phyloP scores from a whole-genome alignment of 2,329 filamentous ascomycete species.

The Neoscytalidium dimidiatum region DNA sequence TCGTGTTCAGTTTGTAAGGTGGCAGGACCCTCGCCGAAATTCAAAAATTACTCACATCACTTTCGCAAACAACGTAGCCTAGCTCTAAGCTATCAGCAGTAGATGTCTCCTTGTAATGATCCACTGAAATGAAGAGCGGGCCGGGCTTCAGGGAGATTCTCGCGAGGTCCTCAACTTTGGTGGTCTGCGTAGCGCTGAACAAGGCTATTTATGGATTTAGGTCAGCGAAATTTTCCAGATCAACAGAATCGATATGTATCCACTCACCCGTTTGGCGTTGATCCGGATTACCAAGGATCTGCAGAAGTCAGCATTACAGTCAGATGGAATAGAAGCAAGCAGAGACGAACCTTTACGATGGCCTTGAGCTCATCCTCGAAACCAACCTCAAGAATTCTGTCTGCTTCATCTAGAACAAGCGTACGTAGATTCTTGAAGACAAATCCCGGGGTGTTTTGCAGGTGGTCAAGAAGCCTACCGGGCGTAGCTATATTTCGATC shows the following conservation, averaged over 20 bases:
- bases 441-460: constrained; percentile 89
- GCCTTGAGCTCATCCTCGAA: constrained; percentile 98
- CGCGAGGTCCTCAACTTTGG: constrained; percentile 95
- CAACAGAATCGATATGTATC: constrained; percentile 49
- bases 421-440: constrained; percentile 91
- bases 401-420: constrained; percentile 93
- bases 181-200: constrained; percentile 98
- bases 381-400: constrained; percentile 93
- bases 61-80: constrained; percentile 91
- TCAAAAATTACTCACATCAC: constrained; percentile 75
- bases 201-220: constrained; percentile 78
- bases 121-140: constrained; percentile 95
- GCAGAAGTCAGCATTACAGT: not conserved
- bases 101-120: constrained; percentile 83
- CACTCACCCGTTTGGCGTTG: constrained; percentile 42
- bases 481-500: constrained; percentile 63
- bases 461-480: constrained; percentile 86
- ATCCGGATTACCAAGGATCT: not conserved
- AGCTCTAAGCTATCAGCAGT: constrained; percentile 95
- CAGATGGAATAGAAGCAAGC: not conserved
- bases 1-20: no score
- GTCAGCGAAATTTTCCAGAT: not conserved
- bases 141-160: constrained; percentile 89
- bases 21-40: no score
- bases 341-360: constrained; percentile 80